Evolutionary conservation across 257 asterid genomes (phyloP).

Genomic region (Solanum acaule): DNA sequence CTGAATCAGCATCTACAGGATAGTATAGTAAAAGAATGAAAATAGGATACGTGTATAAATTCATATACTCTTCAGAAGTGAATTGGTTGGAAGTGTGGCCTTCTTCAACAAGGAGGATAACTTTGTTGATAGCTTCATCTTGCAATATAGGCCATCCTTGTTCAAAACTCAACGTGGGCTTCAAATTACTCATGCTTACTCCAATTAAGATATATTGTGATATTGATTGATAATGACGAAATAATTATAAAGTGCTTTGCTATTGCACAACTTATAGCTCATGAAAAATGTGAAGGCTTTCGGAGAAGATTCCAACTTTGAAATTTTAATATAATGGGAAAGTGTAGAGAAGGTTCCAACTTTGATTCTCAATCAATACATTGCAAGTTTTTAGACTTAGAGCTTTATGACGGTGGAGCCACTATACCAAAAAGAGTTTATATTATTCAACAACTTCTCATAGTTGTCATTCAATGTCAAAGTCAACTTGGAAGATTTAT

Average conservation of each 20-base stretch:
- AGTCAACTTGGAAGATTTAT: not conserved
- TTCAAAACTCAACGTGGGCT: slow-evolving; percentile 8
- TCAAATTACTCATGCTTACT: not conserved
- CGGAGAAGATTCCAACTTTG: not conserved
- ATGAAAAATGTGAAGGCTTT: not conserved
- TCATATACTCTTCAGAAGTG: slow-evolving; percentile 23
- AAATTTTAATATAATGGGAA: not conserved
- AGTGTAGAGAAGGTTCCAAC: not conserved
- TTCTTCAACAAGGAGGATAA: slow-evolving; percentile 13
- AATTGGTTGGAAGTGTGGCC: not conserved
- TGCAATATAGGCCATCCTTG: slow-evolving; percentile 36
- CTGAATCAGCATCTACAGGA: not conserved
- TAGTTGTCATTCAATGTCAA: not conserved
- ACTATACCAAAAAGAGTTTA: not conserved
- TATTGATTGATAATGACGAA: not conserved
- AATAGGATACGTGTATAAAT: slow-evolving; percentile 19
- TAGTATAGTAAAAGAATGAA: not conserved
- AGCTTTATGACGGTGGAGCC: not conserved
- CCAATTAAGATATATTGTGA: not conserved
- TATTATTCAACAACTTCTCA: not conserved
- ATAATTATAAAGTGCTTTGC: not conserved
- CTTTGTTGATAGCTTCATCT: slow-evolving; percentile 19
- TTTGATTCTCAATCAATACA: not conserved
- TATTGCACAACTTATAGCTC: not conserved
- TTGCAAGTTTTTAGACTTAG: not conserved